Evolutionary conservation across 2,329 filamentous ascomycete species (phyloP).

Genomic region (Tolypocladium cylindrosporum): DNA sequence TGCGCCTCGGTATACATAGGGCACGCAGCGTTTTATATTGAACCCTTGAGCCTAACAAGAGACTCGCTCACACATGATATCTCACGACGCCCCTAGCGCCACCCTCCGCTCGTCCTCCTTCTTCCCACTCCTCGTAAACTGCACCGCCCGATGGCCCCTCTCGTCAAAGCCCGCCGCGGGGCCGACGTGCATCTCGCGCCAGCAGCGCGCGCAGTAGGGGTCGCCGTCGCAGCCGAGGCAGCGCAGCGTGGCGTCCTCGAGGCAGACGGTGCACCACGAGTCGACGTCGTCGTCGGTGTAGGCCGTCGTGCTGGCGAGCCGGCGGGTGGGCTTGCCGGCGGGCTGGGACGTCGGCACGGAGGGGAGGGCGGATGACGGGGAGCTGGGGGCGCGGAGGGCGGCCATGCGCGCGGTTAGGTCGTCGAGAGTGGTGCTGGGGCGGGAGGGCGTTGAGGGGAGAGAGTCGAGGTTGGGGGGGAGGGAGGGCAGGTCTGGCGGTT

Average conservation of each 20-base stretch:
- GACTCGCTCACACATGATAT: neutral
- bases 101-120: slow-evolving; percentile 21
- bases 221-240: slow-evolving; percentile 65
- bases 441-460: slow-evolving; percentile 16
- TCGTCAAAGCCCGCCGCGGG: slow-evolving; percentile 62
- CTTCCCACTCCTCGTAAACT: slow-evolving; percentile 33
- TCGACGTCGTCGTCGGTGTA: slow-evolving; percentile 63
- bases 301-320: slow-evolving; percentile 27
- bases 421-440: slow-evolving; percentile 20
- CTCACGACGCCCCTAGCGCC: slow-evolving; percentile 21
- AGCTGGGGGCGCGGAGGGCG: slow-evolving; percentile 31
- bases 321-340: slow-evolving; percentile 26
- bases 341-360: slow-evolving; percentile 41
- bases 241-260: slow-evolving; percentile 63
- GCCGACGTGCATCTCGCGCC: slow-evolving; percentile 70
- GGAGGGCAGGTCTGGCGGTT: slow-evolving; percentile 20
- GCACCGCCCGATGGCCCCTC: slow-evolving; percentile 55
- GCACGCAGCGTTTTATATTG: neutral
- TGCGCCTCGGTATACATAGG: neutral
- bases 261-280: slow-evolving; percentile 74
- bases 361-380: slow-evolving; percentile 25
- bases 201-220: slow-evolving; percentile 69
- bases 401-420: slow-evolving; percentile 43
- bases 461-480: slow-evolving; percentile 34
- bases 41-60: too few species aligned